Evolutionary conservation across 805 yeast genomes (phyloP).

Genomic region (Candida wancherniae): DNA sequence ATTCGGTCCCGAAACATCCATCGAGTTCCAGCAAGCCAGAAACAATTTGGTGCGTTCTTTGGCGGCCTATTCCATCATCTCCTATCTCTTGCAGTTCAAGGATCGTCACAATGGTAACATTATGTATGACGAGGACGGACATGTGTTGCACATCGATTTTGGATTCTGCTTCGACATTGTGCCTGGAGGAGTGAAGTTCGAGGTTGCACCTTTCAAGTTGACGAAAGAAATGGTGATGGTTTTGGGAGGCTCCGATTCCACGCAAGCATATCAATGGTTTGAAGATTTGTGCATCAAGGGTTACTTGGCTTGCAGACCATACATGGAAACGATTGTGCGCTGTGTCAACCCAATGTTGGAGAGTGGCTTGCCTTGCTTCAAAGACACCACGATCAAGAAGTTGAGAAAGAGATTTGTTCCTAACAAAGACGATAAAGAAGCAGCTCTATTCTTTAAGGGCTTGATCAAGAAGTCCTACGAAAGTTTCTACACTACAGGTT

Average conservation of each 20-base stretch:
- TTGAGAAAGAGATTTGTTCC: constrained; percentile 78
- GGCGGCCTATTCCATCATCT: constrained; percentile 90
- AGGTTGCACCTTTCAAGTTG: constrained; percentile 95
- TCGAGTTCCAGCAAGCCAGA: constrained; percentile 86
- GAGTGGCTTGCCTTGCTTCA: constrained; percentile 94
- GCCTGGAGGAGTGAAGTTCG: constrained; percentile 98
- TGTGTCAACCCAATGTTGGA: constrained; percentile 91
- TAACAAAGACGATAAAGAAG: constrained; percentile 75
- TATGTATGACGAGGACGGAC: constrained; percentile 93
- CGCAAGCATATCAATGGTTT: constrained; percentile 89
- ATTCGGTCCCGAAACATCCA: constrained; percentile 90
- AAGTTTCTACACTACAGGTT: constrained; percentile 85
- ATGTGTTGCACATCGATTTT: constrained; percentile 92
- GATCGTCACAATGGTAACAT: constrained; percentile 98
- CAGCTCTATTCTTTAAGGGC: constrained; percentile 69
- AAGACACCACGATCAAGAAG: constrained; percentile 77
- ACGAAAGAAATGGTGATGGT: constrained; percentile 96
- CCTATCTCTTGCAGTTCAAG: constrained; percentile 87
- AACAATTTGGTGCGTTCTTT: constrained; percentile 88
- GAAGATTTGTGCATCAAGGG: constrained; percentile 95
- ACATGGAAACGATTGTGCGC: constrained; percentile 77
- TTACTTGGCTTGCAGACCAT: constrained; percentile 81
- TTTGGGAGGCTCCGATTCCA: constrained; percentile 82
- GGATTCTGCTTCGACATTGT: constrained; percentile 98
- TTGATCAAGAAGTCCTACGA: constrained; percentile 80